Evolutionary conservation across 768 basidiomycete species (phyloP).

Genomic region (Panaeolus cyanescens): DNA sequence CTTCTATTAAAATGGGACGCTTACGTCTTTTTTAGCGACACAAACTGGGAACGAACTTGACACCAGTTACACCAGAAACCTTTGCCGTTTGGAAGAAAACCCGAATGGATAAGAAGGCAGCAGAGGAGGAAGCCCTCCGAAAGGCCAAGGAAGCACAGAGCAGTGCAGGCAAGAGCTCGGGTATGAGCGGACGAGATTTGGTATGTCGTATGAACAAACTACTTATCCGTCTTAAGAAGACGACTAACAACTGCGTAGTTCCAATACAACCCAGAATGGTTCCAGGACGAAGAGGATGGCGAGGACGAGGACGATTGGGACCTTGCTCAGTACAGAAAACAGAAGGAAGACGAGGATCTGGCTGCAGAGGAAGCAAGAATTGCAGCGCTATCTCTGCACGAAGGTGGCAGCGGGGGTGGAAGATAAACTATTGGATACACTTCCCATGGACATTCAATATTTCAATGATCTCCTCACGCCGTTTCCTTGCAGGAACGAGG

Average conservation of each 20-base stretch:
- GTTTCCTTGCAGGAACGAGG: background rate
- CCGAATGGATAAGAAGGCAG: slow-evolving; percentile 91
- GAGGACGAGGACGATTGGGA: slow-evolving; percentile 59
- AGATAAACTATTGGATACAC: slow-evolving; percentile 32
- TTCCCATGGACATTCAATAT: background rate
- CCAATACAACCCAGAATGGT: slow-evolving; percentile 96
- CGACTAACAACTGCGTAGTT: slow-evolving; percentile 50
- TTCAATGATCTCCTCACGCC: background rate
- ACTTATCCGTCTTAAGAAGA: background rate
- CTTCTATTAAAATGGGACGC: slow-evolving; percentile 3
- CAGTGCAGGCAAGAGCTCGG: slow-evolving; percentile 86
- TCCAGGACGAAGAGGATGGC: slow-evolving; percentile 71
- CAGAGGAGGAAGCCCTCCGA: slow-evolving; percentile 78
- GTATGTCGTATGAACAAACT: slow-evolving; percentile 42
- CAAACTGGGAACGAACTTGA: slow-evolving; percentile 87
- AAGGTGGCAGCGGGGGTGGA: slow-evolving; percentile 27
- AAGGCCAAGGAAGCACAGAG: slow-evolving; percentile 82
- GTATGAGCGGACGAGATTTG: slow-evolving; percentile 96
- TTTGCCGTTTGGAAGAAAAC: slow-evolving; percentile 97
- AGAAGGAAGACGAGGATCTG: slow-evolving; percentile 62
- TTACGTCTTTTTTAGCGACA: slow-evolving; percentile 63
- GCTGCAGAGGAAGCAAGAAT: slow-evolving; percentile 56
- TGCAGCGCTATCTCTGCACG: slow-evolving; percentile 40
- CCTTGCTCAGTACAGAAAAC: slow-evolving; percentile 57
- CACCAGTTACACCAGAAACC: slow-evolving; percentile 89